Percentiles rank a stretch among this genome's conserved stretches.
Conservation (phyloP, 805 yeast genomes). For the Kregervanrija fluxuum region DNA sequence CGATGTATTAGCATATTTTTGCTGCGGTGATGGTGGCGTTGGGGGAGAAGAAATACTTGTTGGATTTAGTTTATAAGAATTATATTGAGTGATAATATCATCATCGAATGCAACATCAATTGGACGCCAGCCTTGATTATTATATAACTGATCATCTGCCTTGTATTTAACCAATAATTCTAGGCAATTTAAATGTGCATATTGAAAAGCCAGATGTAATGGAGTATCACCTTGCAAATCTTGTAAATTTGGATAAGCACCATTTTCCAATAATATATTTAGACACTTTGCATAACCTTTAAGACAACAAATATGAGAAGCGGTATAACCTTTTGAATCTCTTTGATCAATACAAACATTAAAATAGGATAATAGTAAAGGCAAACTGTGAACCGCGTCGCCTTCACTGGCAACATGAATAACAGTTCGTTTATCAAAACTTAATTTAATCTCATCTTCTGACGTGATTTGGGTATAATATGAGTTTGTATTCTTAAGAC, state of each 20-base stretch:
- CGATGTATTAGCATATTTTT: neutral
- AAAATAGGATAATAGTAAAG: constrained; percentile 60
- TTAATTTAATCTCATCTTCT: constrained; percentile 32
- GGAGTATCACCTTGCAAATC: constrained; percentile 79
- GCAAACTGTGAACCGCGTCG: constrained; percentile 56
- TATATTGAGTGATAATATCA: constrained; percentile 40
- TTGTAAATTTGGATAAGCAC: constrained; percentile 67
- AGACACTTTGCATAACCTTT: constrained; percentile 57
- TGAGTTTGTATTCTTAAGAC: neutral
- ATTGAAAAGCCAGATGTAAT: constrained; percentile 73
- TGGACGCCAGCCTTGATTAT: constrained; percentile 60
- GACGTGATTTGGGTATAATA: constrained; percentile 24
- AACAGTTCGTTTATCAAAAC: constrained; percentile 54
- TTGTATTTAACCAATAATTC: constrained; percentile 43
- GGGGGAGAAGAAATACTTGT: constrained; percentile 14
- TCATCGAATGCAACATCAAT: constrained; percentile 50
- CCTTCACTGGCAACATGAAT: constrained; percentile 62
- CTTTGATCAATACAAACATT: constrained; percentile 38
- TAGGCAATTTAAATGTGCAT: constrained; percentile 53
- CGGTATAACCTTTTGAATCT: constrained; percentile 46
- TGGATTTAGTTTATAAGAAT: constrained; percentile 22
- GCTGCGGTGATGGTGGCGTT: constrained; percentile 7
- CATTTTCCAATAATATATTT: constrained; percentile 58
- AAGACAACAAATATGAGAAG: constrained; percentile 61
- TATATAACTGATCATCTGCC: constrained; percentile 41